Base-by-base conservation (phyloP, 306 rosid genomes). In the Mucuna pruriens region DNA sequence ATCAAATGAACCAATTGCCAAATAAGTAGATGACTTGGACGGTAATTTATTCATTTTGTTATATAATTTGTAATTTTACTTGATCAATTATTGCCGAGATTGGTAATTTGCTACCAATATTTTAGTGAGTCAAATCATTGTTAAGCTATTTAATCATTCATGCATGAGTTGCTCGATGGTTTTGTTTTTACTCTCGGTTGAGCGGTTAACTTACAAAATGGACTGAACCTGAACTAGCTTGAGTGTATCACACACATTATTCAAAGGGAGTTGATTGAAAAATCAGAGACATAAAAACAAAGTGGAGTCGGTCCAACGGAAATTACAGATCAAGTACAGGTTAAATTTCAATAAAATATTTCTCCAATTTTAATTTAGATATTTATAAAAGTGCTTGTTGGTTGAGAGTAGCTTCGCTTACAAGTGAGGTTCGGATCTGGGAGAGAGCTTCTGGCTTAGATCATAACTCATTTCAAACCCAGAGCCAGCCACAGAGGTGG, bases 361-460 rank as follows among this genome's bases (percentile, higher is more conserved):
- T 48, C n/a, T 23, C 73, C 68, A 54, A 13, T 71, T 74, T 46
- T 66, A 73, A 12, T 22, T 45, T 61, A 31, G 10, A 69, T 58
- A 46, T 76, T 25, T 23, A 6, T 54, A 40, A 23, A 74, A 73
- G 78, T 73, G 65, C 52, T 75, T 13, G 76, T 61, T 74, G 49
- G 82, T 70, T 36, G 75, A 36, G 15, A 51, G 52, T 86, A 76
- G 79, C 91, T 90, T 86, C 33, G 23, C 89, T 88, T 90, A 20
- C 80, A 90, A 88, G 91, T 74, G 77, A 82, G 79, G 83, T 76
- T 3, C 78, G 2, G 51, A 22, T 44, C 36, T 62, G 9, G 19
- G 16, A 55, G 22, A 72, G 38, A 36, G 38, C 29, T 46, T 79
- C 6, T 54, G 26, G 29, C 77, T 79, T 42, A 33, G 19, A 52